These are phyloP conservation scores for Porodaedalea pini DNA, from an alignment of 1,284 basidiomycete species.

Conservation along the genomic window DNA sequence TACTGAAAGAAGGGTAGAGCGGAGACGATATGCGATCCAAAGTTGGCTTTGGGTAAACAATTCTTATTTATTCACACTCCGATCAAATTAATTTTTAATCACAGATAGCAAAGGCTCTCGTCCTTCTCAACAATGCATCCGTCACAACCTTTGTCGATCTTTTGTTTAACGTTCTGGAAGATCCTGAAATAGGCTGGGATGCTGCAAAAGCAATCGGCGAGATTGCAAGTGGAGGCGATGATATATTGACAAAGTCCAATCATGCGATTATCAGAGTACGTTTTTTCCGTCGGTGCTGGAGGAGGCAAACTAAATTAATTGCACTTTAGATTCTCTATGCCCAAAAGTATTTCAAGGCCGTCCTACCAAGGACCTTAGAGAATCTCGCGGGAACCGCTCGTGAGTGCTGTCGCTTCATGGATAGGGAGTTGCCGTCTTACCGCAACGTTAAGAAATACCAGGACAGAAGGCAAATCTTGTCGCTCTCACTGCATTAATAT, in stretches of 20 bases:
- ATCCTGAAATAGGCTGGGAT: slow-evolving; percentile 56
- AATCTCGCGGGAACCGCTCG: slow-evolving; percentile 49
- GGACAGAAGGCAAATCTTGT: slow-evolving; percentile 75
- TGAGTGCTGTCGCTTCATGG: slow-evolving; percentile 34
- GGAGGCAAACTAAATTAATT: background rate
- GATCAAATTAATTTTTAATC: slow-evolving; percentile 10
- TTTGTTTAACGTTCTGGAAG: slow-evolving; percentile 67
- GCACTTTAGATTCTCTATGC: slow-evolving; percentile 70
- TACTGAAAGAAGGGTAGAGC: slow-evolving; percentile 28
- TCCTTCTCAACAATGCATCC: slow-evolving; percentile 65
- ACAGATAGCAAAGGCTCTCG: slow-evolving; percentile 76
- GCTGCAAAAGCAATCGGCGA: slow-evolving; percentile 73
- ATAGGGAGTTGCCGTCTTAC: background rate
- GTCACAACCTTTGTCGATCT: slow-evolving; percentile 57
- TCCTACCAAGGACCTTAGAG: slow-evolving; percentile 73
- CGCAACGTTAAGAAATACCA: slow-evolving; percentile 35
- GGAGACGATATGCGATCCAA: slow-evolving; percentile 51
- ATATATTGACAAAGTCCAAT: slow-evolving; percentile 72
- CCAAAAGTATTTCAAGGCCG: slow-evolving; percentile 76
- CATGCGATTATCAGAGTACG: slow-evolving; percentile 71
- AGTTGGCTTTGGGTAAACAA: slow-evolving; percentile 69
- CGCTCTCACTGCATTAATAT: slow-evolving; percentile 81
- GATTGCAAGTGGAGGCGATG: slow-evolving; percentile 53
- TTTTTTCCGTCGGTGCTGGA: background rate
- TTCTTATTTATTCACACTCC: background rate